Conservation (phyloP, 2,329 filamentous ascomycete genomes). For the Chrysoporthe puriensis region DNA sequence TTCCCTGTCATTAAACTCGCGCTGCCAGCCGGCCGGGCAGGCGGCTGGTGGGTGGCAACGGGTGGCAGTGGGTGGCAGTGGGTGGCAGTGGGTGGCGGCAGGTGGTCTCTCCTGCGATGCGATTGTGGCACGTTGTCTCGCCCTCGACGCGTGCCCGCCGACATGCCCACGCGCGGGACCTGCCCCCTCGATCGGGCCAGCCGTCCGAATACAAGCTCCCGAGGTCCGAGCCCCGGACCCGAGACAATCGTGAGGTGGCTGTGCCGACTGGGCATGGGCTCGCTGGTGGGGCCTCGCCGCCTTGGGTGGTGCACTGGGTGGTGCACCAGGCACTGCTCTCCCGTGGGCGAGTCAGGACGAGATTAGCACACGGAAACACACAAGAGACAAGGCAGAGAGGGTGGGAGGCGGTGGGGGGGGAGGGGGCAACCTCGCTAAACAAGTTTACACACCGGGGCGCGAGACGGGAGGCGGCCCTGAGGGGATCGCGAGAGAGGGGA, state of each 20-base stretch:
- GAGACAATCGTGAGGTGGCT: conserved; percentile 6
- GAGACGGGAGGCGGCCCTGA: background rate
- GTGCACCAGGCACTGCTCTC: background rate
- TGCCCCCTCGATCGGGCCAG: background rate
- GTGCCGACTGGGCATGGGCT: background rate
- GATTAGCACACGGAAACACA: background rate
- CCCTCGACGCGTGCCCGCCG: background rate
- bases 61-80: background rate
- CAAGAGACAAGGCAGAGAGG: background rate
- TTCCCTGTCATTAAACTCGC: conserved; percentile 11
- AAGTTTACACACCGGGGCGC: background rate
- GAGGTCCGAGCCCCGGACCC: conserved; percentile 9
- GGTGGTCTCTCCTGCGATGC: too few relatives aligned
- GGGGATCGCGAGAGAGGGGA: background rate
- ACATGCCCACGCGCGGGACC: background rate
- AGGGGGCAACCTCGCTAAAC: background rate
- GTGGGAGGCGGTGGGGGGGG: background rate
- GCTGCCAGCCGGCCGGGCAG: background rate
- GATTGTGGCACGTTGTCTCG: background rate
- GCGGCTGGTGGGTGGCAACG: too few relatives aligned
- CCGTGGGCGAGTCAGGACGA: background rate
- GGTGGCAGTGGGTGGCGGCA: background rate
- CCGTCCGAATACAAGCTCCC: background rate
- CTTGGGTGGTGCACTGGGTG: background rate
- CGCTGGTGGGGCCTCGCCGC: background rate